Percentiles rank a stretch among this genome's conserved stretches.
Evolutionary conservation across 768 basidiomycete genomes (phyloP).

Genomic region (Lactarius pseudohatsudake): DNA sequence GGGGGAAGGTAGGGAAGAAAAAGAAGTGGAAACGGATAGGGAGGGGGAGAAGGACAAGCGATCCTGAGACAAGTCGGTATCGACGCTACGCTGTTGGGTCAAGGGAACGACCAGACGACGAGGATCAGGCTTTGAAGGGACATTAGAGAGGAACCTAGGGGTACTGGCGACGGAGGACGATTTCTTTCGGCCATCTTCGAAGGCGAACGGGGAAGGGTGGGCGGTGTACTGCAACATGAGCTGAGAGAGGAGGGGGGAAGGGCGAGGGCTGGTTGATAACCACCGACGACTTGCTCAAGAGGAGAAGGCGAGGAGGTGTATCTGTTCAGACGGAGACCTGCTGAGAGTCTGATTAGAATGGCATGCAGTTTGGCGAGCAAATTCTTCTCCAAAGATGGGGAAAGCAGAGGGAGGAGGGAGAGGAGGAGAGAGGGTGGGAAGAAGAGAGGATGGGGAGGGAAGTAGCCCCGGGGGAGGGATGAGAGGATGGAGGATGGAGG

Average conservation of each 20-base stretch:
- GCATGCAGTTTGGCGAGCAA: slow-evolving; percentile 28
- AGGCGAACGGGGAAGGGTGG: slow-evolving; percentile 38
- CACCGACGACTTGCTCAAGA: slow-evolving; percentile 33
- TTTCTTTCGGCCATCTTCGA: slow-evolving; percentile 36
- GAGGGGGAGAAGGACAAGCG: slow-evolving; percentile 36
- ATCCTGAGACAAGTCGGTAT: slow-evolving; percentile 34
- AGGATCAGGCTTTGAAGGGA: slow-evolving; percentile 16
- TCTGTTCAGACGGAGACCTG: slow-evolving; percentile 59
- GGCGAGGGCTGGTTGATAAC: slow-evolving; percentile 35
- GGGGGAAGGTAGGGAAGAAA: slow-evolving; percentile 39
- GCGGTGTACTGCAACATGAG: slow-evolving; percentile 41
- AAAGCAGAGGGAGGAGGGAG: neutral
- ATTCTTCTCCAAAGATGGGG: slow-evolving; percentile 11
- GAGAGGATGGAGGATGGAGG: slow-evolving; percentile 20
- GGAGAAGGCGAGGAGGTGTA: slow-evolving; percentile 30
- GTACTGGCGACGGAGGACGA: slow-evolving; percentile 31
- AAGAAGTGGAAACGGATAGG: slow-evolving; percentile 35
- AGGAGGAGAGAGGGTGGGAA: slow-evolving; percentile 6
- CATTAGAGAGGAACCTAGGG: slow-evolving; percentile 26
- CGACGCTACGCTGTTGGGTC: slow-evolving; percentile 30
- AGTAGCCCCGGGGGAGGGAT: neutral
- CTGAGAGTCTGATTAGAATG: slow-evolving; percentile 47
- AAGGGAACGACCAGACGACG: slow-evolving; percentile 25
- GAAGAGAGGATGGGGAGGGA: neutral
- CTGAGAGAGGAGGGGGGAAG: slow-evolving; percentile 6